phyloP scores from a whole-genome alignment of 2,329 filamentous ascomycete species.

The Coniochaeta prunicola region DNA sequence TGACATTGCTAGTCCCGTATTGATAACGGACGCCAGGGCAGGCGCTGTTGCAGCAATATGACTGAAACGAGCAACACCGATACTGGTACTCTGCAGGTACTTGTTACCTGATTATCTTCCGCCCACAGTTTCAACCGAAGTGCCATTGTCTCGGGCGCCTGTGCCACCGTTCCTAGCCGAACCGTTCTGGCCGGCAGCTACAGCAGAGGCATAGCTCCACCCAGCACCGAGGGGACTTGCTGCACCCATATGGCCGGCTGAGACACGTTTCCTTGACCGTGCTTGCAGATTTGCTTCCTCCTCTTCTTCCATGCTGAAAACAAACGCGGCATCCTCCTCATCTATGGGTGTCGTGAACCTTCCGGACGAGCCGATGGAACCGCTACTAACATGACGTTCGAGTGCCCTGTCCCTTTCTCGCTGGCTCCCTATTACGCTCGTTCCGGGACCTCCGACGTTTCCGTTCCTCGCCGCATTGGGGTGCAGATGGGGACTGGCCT shows the following conservation, averaged over 20 bases:
- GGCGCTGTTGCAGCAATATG: not conserved
- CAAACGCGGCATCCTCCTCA: slow-evolving; percentile 56
- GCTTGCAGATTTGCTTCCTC: slow-evolving; percentile 41
- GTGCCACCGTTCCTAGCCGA: slow-evolving; percentile 1
- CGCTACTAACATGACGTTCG: slow-evolving; percentile 53
- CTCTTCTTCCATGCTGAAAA: slow-evolving; percentile 60
- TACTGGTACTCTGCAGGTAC: not conserved
- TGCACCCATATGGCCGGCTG: slow-evolving; percentile 19
- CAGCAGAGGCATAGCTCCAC: slow-evolving; percentile 33
- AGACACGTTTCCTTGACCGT: slow-evolving; percentile 32
- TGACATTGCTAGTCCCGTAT: not conserved
- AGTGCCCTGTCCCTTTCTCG: slow-evolving; percentile 30
- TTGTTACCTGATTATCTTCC: not conserved
- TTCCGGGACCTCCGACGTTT: slow-evolving; percentile 28
- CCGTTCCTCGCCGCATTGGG: slow-evolving; percentile 37
- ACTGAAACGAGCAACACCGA: too few relatives aligned
- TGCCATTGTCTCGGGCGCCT: not conserved
- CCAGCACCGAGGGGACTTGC: slow-evolving; percentile 17
- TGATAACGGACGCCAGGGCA: not conserved
- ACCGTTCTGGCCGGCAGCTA: slow-evolving; percentile 9
- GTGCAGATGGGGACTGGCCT: slow-evolving; percentile 42
- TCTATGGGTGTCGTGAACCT: slow-evolving; percentile 58
- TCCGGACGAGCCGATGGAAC: slow-evolving; percentile 45
- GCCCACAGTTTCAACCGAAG: not conserved
- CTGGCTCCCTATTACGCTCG: slow-evolving; percentile 29